Percentiles rank a stretch among this genome's conserved stretches.
These are phyloP conservation scores for Claviceps quebecensis DNA, from an alignment of 2,329 filamentous ascomycete genomes.

Conservation along the genomic window DNA sequence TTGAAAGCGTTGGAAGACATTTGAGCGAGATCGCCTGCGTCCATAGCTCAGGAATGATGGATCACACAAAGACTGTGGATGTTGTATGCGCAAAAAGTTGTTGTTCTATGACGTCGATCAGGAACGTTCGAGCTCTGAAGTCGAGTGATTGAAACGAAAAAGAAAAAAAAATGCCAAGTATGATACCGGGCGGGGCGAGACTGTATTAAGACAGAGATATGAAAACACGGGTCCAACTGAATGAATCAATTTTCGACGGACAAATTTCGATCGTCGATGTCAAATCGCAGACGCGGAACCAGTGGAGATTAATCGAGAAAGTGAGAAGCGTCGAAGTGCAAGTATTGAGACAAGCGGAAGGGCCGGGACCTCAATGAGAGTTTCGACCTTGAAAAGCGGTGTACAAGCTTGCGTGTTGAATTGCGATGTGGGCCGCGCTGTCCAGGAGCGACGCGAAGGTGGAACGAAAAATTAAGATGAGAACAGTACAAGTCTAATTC, in stretches of 20 bases:
- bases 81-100: neutral
- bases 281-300: neutral
- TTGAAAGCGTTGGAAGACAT: slow-evolving; percentile 84
- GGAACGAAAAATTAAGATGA: neutral
- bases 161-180: neutral
- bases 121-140: neutral
- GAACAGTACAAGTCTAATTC: neutral
- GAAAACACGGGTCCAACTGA: neutral
- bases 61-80: neutral
- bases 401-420: neutral
- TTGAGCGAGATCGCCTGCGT: slow-evolving; percentile 98
- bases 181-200: neutral
- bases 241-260: neutral
- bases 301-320: neutral
- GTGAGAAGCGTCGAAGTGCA: neutral
- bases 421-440: neutral
- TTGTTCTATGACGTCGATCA: neutral
- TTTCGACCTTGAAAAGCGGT: slow-evolving; percentile 1
- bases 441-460: neutral
- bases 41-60: slow-evolving; percentile 41
- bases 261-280: neutral
- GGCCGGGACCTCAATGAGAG: slow-evolving; percentile 4
- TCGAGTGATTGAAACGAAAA: neutral
- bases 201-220: neutral
- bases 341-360: neutral